Evolutionary conservation across 2,329 filamentous ascomycete species (phyloP).

Genomic region (Trichoderma simmonsii): DNA sequence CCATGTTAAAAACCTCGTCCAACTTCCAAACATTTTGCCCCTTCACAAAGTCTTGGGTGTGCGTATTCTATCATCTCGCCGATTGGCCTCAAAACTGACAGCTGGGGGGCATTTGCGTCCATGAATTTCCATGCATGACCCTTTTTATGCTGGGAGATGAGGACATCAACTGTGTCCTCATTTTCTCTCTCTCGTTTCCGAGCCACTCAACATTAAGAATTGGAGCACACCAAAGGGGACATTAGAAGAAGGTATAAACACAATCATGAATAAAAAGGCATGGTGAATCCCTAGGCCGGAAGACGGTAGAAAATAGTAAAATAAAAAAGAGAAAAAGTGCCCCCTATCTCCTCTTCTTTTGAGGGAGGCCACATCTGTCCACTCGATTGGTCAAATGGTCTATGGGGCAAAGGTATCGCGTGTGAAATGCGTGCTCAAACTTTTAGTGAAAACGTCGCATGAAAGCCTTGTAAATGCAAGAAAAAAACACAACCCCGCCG

Average conservation of each 20-base stretch:
- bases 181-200: background rate
- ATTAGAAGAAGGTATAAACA: conserved; percentile 29
- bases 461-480: conserved; percentile 49
- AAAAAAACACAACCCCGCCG: conserved; percentile 42
- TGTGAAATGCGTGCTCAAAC: conserved; percentile 43
- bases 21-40: conserved; percentile 8
- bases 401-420: conserved; percentile 51
- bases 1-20: background rate
- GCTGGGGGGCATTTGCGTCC: background rate
- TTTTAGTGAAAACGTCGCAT: conserved; percentile 46
- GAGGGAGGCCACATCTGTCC: conserved; percentile 29
- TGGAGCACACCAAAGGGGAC: conserved; percentile 28
- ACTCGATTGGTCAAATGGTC: conserved; percentile 38
- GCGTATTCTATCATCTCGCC: background rate
- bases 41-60: background rate
- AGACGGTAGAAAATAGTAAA: conserved; percentile 17
- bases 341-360: conserved; percentile 32
- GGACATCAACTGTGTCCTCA: conserved; percentile 2
- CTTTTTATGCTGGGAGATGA: conserved; percentile 3
- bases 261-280: conserved; percentile 27
- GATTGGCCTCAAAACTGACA: background rate
- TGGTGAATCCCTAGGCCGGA: conserved; percentile 27
- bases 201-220: conserved; percentile 30
- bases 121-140: background rate
- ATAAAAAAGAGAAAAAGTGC: conserved; percentile 14